Evolutionary conservation across 2,329 filamentous ascomycete genomes (phyloP), one percentile per base, ranked within the genome.

Genomic region (Ceratocystis diversiconidia): DNA sequence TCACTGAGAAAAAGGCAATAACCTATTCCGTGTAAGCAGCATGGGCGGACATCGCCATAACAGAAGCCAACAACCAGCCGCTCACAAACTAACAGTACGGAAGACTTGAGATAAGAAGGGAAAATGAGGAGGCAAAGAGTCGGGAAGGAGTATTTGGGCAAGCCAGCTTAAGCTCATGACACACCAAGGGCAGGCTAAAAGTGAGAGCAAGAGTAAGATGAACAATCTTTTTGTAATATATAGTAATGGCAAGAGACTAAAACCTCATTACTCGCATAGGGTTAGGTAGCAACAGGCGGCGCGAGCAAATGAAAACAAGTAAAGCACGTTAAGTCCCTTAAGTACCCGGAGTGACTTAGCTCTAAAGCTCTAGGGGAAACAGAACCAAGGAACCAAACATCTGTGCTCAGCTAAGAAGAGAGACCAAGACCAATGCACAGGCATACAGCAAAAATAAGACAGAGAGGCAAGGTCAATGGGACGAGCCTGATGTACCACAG

Each of bases 331-430:
- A 36, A 36, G 32, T 36, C 32, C 32, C 32, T 36, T 36, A 36
- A 36, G 32, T 36, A 36, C 32, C 10, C 32, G 3, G 32, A 32
- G 52, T 8, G n/a, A 25, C 52, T 59, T 32, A 8, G 52, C 52
- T 59, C 52, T 28, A 57, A 36, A 57, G 52, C 52, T 32, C 12
- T 12, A 28, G 52, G 17, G 52, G 7, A 59, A 17, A 59, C 28
- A 59, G 52, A 59, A 59, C 52, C 52, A 59, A 59, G 52, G 52
- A 59, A 59, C 52, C 52, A 59, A 59, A 59, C 52, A 59, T 59
- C 52, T 59, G 52, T 59, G 52, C 52, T 59, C 52, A 59, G 52
- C 52, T 32, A 59, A 30, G 28, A 25, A 15, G 28, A 59, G 52
- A 32, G 52, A n/a, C 52, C 52, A 32, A 17, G 52, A 50, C 7